Conservation (phyloP, 208 protist genomes). For the Wallacemonas collosoma region DNA sequence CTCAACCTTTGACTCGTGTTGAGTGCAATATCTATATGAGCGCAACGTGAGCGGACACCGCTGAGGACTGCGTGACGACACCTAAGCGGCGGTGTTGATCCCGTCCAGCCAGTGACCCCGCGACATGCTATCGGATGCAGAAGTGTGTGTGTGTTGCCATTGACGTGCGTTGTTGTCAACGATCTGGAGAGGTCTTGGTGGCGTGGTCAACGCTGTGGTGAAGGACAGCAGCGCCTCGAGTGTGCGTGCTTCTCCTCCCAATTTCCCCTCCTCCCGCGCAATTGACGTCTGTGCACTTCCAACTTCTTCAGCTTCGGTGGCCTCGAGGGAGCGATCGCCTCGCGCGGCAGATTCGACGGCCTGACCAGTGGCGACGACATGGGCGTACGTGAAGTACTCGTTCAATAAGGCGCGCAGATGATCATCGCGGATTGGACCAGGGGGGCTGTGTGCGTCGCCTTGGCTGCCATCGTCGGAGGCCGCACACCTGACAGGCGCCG, state of each 20-base stretch:
- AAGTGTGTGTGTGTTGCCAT: neutral
- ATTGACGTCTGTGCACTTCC: neutral
- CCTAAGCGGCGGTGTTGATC: too few species aligned
- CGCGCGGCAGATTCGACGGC: too few species aligned
- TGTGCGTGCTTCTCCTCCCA: neutral
- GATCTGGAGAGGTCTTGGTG: neutral
- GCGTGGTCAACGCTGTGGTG: conserved; percentile 6
- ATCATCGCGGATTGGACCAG: neutral
- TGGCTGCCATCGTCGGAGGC: too few species aligned
- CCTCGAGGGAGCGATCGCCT: too few species aligned
- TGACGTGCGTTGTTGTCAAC: neutral
- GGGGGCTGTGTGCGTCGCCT: neutral
- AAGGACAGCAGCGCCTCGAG: conserved; percentile 16
- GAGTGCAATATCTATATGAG: too few species aligned
- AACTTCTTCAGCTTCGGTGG: neutral
- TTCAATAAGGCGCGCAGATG: neutral
- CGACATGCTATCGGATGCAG: too few species aligned
- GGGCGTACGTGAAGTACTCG: conserved; percentile 9
- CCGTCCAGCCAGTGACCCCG: neutral
- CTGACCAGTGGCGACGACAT: neutral
- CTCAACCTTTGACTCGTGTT: too few species aligned
- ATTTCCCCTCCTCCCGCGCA: neutral
- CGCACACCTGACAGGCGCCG: too few species aligned
- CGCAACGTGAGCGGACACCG: too few species aligned
- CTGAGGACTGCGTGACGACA: too few species aligned